phyloP scores from a whole-genome alignment of 1,284 basidiomycete species.

The Moniliophthora roreri region DNA sequence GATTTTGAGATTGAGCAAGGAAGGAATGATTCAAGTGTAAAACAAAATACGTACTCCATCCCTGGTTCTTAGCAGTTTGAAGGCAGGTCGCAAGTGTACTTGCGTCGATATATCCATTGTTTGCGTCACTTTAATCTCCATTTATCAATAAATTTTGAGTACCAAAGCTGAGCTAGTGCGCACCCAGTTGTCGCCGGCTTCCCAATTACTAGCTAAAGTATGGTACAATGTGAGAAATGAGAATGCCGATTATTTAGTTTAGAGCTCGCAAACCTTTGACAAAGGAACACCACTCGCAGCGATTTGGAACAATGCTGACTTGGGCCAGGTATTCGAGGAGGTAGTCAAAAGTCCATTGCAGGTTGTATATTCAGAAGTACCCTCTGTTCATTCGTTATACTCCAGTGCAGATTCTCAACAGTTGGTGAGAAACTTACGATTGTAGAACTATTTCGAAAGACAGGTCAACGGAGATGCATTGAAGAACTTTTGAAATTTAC shows the following conservation, averaged over 20 bases:
- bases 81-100: conserved; percentile 55
- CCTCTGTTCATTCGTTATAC: conserved; percentile 38
- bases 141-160: not conserved
- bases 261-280: too few species aligned
- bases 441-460: conserved; percentile 46
- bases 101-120: conserved; percentile 57
- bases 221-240: too few species aligned
- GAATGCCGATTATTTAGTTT: too few species aligned
- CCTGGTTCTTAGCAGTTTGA: conserved; percentile 47
- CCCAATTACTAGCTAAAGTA: conserved; percentile 56
- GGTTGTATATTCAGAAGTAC: conserved; percentile 54
- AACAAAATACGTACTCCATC: conserved; percentile 49
- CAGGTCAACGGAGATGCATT: not conserved
- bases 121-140: conserved; percentile 43
- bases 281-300: conserved; percentile 51
- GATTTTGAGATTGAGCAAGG: not conserved
- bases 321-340: conserved; percentile 51
- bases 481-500: not conserved
- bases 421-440: conserved; percentile 42
- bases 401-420: not conserved
- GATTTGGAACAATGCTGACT: conserved; percentile 60
- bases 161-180: not conserved
- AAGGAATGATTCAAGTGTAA: not conserved
- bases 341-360: conserved; percentile 52
- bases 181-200: conserved; percentile 47